Evolutionary conservation across 805 yeast species (phyloP).

Genomic region (Monosporozyma yasuniensis): DNA sequence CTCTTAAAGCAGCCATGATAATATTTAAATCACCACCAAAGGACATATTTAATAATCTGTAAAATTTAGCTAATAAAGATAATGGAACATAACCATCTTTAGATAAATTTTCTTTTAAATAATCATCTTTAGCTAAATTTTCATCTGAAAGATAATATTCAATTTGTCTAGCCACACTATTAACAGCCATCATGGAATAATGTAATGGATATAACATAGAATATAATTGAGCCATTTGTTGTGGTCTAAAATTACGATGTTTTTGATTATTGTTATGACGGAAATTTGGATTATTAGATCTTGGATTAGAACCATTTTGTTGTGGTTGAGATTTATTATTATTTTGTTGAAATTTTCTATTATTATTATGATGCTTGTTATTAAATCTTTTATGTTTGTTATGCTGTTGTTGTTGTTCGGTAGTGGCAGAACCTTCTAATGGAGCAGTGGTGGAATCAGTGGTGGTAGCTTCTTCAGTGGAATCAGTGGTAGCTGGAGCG

Average conservation of each 20-base stretch:
- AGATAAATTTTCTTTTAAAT: constrained; percentile 62
- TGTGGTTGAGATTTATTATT: constrained; percentile 16
- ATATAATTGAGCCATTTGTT: constrained; percentile 19
- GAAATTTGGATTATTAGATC: constrained; percentile 5
- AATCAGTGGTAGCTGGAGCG: constrained; percentile 4
- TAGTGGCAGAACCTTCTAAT: not conserved
- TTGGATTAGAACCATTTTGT: constrained; percentile 6
- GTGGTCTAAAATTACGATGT: constrained; percentile 8
- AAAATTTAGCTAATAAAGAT: constrained; percentile 21
- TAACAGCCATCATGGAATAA: constrained; percentile 23
- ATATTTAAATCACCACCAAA: constrained; percentile 33
- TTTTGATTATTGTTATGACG: constrained; percentile 6
- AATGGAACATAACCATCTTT: constrained; percentile 28
- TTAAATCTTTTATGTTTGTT: constrained; percentile 4
- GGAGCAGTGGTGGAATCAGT: constrained; percentile 1
- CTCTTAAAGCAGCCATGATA: constrained; percentile 27
- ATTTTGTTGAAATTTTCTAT: constrained; percentile 11
- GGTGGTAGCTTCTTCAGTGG: constrained; percentile 3
- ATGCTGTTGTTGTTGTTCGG: constrained; percentile 5
- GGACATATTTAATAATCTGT: constrained; percentile 42
- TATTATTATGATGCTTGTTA: constrained; percentile 1
- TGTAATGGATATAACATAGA: constrained; percentile 12
- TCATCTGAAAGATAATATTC: constrained; percentile 87
- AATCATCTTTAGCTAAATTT: constrained; percentile 78
- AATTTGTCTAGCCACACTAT: constrained; percentile 45